Conservation (phyloP, 805 yeast genomes). For the Barnettozyma sp. region DNA sequence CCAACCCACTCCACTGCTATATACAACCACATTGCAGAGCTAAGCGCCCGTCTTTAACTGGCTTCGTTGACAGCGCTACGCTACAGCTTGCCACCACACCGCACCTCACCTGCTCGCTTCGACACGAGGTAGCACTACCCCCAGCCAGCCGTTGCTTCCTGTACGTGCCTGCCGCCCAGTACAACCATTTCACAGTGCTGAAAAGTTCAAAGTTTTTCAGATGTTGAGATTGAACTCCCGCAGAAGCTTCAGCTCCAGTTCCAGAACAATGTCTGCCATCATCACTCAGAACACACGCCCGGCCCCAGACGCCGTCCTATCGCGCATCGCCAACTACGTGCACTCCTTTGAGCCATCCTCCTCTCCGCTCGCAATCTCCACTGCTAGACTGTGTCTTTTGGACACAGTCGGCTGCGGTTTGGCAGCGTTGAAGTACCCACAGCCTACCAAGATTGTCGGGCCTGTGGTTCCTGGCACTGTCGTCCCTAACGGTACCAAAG, state of each 20-base stretch:
- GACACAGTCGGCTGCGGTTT: constrained; percentile 58
- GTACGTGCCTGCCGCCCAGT: too few species aligned
- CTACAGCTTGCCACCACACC: too few species aligned
- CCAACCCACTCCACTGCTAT: too few species aligned
- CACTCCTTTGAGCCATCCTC: constrained; percentile 36
- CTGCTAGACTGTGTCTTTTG: constrained; percentile 48
- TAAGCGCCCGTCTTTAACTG: too few species aligned
- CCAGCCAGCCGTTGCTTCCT: too few species aligned
- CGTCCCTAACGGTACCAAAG: constrained; percentile 49
- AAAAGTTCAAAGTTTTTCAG: too few species aligned
- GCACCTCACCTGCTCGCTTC: too few species aligned
- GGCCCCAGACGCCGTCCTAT: constrained; percentile 40
- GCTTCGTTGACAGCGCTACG: too few species aligned
- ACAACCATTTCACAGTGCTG: too few species aligned
- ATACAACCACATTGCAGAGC: too few species aligned
- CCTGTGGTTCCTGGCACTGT: constrained; percentile 53
- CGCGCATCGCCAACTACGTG: constrained; percentile 44
- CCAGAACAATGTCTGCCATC: constrained; percentile 19
- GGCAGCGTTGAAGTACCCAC: constrained; percentile 48
- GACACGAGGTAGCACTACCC: too few species aligned
- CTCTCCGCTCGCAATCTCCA: constrained; percentile 42
- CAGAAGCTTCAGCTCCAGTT: constrained; percentile 1
- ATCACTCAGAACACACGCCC: constrained; percentile 45
- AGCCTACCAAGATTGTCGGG: constrained; percentile 41
- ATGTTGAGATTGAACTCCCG: neutral